These are phyloP conservation scores for Fusarium coicis DNA, from an alignment of 2,329 filamentous ascomycete genomes.

Conservation along the genomic window DNA sequence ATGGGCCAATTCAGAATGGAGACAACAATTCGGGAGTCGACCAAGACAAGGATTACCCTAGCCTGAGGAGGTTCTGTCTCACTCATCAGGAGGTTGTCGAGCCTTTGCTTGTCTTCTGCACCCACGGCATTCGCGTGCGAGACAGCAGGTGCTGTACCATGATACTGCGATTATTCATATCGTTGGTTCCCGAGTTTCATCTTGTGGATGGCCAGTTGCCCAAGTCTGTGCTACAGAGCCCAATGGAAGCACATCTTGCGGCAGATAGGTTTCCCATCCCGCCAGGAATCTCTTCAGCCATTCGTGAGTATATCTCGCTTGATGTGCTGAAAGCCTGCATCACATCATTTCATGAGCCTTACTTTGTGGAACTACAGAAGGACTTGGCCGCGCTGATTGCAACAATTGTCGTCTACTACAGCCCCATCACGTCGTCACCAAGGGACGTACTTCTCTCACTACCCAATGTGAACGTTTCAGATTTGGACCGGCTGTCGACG, in stretches of 20 bases:
- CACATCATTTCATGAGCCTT: conserved; percentile 90
- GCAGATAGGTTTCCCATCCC: conserved; percentile 60
- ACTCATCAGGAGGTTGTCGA: conserved; percentile 82
- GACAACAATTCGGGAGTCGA: conserved; percentile 41
- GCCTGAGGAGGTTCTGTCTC: conserved; percentile 85
- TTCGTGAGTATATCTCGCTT: conserved; percentile 89
- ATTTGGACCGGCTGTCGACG: conserved; percentile 73
- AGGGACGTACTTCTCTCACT: conserved; percentile 80
- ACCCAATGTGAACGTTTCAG: conserved; percentile 76
- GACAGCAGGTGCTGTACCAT: conserved; percentile 90
- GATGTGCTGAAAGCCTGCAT: conserved; percentile 92
- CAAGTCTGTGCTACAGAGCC: conserved; percentile 37
- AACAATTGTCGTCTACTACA: conserved; percentile 82
- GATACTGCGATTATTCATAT: conserved; percentile 86
- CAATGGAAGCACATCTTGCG: conserved; percentile 44
- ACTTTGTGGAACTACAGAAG: conserved; percentile 96
- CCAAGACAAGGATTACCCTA: conserved; percentile 57
- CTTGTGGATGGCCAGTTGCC: conserved; percentile 54
- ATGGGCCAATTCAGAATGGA: conserved; percentile 46
- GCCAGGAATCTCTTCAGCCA: conserved; percentile 67
- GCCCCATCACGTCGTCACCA: conserved; percentile 74
- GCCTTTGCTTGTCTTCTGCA: conserved; percentile 90
- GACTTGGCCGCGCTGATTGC: conserved; percentile 91
- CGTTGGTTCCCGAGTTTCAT: conserved; percentile 84
- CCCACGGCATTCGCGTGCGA: conserved; percentile 87